phyloP scores from a whole-genome alignment of 305 asterid genomes.

The Solanum hybrid region DNA sequence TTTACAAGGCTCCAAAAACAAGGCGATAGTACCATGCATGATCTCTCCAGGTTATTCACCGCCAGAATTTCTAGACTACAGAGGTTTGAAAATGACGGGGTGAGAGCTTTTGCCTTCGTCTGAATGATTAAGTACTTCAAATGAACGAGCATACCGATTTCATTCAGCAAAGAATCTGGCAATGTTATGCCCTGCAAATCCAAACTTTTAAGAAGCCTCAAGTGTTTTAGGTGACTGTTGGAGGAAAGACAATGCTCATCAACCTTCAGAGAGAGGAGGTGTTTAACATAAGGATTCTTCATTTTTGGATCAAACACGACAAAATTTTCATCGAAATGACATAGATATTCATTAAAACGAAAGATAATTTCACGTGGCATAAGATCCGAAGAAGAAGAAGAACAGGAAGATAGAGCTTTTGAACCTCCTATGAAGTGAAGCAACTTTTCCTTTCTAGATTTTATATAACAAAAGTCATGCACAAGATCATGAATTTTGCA shows the following conservation, averaged over 20 bases:
- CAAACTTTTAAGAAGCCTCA: not conserved
- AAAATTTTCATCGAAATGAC: not conserved
- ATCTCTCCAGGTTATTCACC: not conserved
- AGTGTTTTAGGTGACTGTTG: not conserved
- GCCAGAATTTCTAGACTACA: not conserved
- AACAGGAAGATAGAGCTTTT: not conserved
- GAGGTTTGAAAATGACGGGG: not conserved
- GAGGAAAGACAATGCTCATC: not conserved
- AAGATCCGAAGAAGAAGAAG: not conserved
- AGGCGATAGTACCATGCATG: not conserved
- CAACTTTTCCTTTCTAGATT: not conserved
- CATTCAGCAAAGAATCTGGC: not conserved
- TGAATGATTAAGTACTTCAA: not conserved
- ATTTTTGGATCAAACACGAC: not conserved
- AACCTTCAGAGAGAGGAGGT: not conserved
- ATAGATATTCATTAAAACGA: too few relatives aligned
- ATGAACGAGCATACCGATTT: not conserved
- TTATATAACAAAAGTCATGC: not conserved
- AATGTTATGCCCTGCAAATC: not conserved
- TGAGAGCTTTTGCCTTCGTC: not conserved
- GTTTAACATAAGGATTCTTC: not conserved
- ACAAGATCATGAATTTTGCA: constrained; percentile 3
- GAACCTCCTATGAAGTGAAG: not conserved
- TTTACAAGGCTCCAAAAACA: not conserved
- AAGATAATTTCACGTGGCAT: not conserved